Conservation (phyloP, 129 eudicot genomes). For the Tanacetum coccineum region DNA sequence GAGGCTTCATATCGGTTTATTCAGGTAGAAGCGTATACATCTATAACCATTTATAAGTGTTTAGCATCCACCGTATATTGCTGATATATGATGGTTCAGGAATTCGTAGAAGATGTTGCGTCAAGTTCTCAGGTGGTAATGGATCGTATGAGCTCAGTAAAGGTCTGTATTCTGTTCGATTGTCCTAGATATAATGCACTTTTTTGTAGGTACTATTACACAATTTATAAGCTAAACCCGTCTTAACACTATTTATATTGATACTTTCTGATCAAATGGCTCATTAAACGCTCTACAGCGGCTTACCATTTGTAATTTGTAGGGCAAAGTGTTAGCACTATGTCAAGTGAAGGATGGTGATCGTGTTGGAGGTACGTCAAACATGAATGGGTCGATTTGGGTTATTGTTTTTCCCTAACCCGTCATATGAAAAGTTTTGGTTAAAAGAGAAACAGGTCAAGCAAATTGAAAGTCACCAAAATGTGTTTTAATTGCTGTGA, state of each 20-base stretch:
- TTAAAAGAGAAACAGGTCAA: not conserved
- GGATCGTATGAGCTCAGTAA: constrained; percentile 45
- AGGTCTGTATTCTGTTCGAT: constrained; percentile 37
- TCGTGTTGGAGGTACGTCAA: constrained; percentile 48
- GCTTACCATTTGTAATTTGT: constrained; percentile 29
- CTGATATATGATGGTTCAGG: constrained; percentile 47
- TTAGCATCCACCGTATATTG: not conserved
- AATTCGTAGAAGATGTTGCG: constrained; percentile 68
- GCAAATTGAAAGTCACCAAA: not conserved
- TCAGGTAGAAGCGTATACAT: constrained; percentile 48
- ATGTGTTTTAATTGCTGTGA: not conserved
- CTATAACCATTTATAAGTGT: constrained; percentile 2
- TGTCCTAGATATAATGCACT: not conserved
- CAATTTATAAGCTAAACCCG: not conserved
- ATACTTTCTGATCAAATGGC: constrained; percentile 16
- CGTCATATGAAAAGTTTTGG: not conserved
- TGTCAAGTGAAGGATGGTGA: constrained; percentile 58
- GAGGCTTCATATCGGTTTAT: constrained; percentile 81
- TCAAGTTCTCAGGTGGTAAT: constrained; percentile 57
- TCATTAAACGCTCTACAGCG: not conserved
- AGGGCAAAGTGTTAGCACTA: constrained; percentile 77
- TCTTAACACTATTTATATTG: not conserved
- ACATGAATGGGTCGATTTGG: constrained; percentile 1
- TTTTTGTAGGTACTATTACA: not conserved
- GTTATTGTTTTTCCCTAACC: not conserved